Evolutionary conservation across 2,329 filamentous ascomycete species (phyloP), one percentile per base, ranked within the genome.

Genomic region (Hypoxylon sp.): DNA sequence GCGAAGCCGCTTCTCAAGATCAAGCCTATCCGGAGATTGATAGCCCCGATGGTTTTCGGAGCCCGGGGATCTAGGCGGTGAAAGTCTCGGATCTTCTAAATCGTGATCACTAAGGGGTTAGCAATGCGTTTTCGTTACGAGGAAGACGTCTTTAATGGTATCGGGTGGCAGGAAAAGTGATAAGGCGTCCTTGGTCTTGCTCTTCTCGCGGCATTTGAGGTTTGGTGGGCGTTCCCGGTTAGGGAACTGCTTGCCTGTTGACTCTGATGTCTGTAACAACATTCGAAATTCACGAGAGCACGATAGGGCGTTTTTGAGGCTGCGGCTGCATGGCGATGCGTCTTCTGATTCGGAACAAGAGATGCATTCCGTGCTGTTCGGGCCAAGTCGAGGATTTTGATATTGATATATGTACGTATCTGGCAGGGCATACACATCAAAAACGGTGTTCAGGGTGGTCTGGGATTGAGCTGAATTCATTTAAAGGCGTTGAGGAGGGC

Each of bases 401-500:
- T 60, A 55, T 64, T 57, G 41, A 59, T 49, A 47, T 55, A 41
- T 64, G 59, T 64, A 67, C 60, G 64, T 68, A 65, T 60, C 57
- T 45, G 65, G 72, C 63, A 63, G 70, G 70, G 67, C 66, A 73
- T 70, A 76, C 70, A 73, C 70, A 76, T 71, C 61, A 76, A 78
- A 78, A 76, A 69, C 65, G 75, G 74, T 72, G 73, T 70, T 72
- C 57, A 58, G 60, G 52, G 51, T 48, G 65, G 63, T 37, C 27
- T 64, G 63, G 65, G 44, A 45, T 49, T 52, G n/a, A n/a, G 45
- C 36, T 50, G 63, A 56, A 37, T 64, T 64, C n/a, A 51, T 38
- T 47, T 48, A 62, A 9, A 9, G 55, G 57, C 55, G 65, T 61
- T 57, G 50, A 49, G 36, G 50, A 44, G 47, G 40, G 49, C 21